Base-by-base conservation (phyloP, 345 rosid species). In the Odontarrhena argentea region DNA sequence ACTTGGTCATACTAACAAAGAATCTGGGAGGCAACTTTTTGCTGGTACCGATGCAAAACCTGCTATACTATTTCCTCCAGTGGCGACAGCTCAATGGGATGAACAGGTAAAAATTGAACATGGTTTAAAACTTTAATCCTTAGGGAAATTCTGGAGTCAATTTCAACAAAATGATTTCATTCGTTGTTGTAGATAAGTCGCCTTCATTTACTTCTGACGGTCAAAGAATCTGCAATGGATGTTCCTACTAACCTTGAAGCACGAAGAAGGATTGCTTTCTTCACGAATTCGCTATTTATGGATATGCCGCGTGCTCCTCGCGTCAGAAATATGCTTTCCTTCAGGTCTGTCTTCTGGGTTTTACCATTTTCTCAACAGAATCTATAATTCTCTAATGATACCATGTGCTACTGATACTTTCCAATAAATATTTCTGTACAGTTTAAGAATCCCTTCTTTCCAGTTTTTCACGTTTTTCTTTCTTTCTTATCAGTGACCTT, bases 211-310 rank as follows among this genome's bases (percentile, higher is more conserved):
- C 92, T 94, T 52, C 73, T 91, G 77, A 94, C 97, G 7, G 96
- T 87, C 52, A 94, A 84, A 79, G 99, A 91, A 78, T 85, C 97
- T 55, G 97, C 96, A 61, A 60, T 71, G 74, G 92, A 93, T 63
- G 86, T 93, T 60, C 99, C 99, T 44, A 78, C 81, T 70, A 93
- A 91, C 80, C 97, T 93, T 72, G 97, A 93, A 87, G 99, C 99
- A 3, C 89, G 94, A 55, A 84, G 99, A 72, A 86, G 99, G 74
- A 88, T 93, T 69, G 68, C 99, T 49, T 93, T 93, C 83, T 90
- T 93, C 76, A 64, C 97, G 67, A 93, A 90, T 58, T 93, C 99
- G 24, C 76, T 93, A 74, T 93, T 93, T 71, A 93, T 90, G 98
- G 97, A 93, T 73, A 90, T 93, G 92, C 98, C 97, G 3, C 92